phyloP scores from a whole-genome alignment of 2,329 filamentous ascomycete genomes.

The Paecilomyces fulvus region DNA sequence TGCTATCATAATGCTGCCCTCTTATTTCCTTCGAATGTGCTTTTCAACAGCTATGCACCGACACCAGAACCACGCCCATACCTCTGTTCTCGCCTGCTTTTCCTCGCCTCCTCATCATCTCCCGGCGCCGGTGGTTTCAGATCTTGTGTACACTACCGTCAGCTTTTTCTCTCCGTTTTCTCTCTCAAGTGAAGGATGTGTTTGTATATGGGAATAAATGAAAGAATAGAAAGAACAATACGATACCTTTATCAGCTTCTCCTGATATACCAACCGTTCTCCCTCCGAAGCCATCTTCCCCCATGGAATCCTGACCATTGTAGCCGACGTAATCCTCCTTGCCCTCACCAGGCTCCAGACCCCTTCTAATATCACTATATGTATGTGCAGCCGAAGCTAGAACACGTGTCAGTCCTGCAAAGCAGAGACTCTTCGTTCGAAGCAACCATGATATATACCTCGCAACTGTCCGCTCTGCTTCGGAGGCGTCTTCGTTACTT shows the following conservation, averaged over 20 bases:
- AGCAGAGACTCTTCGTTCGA: not conserved
- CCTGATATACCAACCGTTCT: slow-evolving; percentile 37
- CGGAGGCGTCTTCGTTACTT: slow-evolving; percentile 40
- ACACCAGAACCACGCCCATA: slow-evolving; percentile 48
- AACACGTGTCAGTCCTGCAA: not conserved
- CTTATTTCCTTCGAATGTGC: not conserved
- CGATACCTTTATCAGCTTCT: slow-evolving; percentile 32
- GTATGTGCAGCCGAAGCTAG: slow-evolving; percentile 22
- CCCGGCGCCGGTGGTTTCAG: slow-evolving; percentile 26
- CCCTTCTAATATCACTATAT: slow-evolving; percentile 21
- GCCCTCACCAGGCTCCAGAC: slow-evolving; percentile 25
- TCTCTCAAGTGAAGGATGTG: not conserved
- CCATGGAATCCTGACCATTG: slow-evolving; percentile 47
- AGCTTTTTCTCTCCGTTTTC: slow-evolving; percentile 19
- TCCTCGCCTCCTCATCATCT: slow-evolving; percentile 30
- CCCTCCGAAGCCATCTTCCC: slow-evolving; percentile 48
- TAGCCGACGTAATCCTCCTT: slow-evolving; percentile 43
- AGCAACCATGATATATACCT: slow-evolving; percentile 28
- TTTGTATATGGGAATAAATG: slow-evolving; percentile 5
- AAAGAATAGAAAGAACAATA: slow-evolving; percentile 5
- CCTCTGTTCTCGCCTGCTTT: slow-evolving; percentile 43
- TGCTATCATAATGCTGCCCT: slow-evolving; percentile 1
- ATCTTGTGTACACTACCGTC: slow-evolving; percentile 36
- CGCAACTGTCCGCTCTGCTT: slow-evolving; percentile 52
- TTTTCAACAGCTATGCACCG: slow-evolving; percentile 37